These are phyloP conservation scores for Thermomyces lanuginosus DNA, from an alignment of 2,329 filamentous ascomycete species.

Conservation along the genomic window DNA sequence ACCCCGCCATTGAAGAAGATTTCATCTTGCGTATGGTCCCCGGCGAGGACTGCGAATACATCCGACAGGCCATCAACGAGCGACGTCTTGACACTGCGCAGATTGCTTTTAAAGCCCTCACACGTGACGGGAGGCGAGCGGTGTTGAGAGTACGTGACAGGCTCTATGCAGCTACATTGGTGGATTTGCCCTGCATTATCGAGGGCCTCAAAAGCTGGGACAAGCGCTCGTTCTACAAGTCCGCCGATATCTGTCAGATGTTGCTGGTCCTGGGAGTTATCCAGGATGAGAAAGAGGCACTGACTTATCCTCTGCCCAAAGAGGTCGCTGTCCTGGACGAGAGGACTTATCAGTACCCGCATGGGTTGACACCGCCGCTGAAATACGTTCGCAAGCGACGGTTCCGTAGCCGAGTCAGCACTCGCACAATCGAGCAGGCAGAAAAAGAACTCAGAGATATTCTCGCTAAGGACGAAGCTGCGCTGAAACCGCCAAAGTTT, in stretches of 20 bases:
- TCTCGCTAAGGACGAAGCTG: conserved; percentile 50
- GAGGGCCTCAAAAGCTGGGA: conserved; percentile 93
- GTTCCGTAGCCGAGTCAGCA: conserved; percentile 67
- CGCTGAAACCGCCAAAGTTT: conserved; percentile 40
- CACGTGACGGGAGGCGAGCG: conserved; percentile 52
- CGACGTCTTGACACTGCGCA: conserved; percentile 67
- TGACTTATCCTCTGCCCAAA: conserved; percentile 49
- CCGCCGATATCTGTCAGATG: conserved; percentile 80
- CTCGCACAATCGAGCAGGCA: conserved; percentile 71
- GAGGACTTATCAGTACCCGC: conserved; percentile 57
- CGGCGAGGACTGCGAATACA: conserved; percentile 69
- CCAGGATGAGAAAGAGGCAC: conserved; percentile 48
- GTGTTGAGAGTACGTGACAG: conserved; percentile 53
- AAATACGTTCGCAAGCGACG: conserved; percentile 67
- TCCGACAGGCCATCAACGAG: conserved; percentile 59
- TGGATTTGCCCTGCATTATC: conserved; percentile 73
- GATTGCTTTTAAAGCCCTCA: conserved; percentile 62
- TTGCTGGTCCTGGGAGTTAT: conserved; percentile 59
- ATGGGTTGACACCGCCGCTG: conserved; percentile 78
- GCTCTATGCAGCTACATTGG: conserved; percentile 59
- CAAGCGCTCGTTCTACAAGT: conserved; percentile 72
- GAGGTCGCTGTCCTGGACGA: conserved; percentile 45
- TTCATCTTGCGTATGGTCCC: conserved; percentile 80
- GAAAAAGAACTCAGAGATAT: conserved; percentile 64
- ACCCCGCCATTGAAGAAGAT: conserved; percentile 78